Evolutionary conservation across 805 yeast genomes (phyloP).

Genomic region (Kazachstania viticola): DNA sequence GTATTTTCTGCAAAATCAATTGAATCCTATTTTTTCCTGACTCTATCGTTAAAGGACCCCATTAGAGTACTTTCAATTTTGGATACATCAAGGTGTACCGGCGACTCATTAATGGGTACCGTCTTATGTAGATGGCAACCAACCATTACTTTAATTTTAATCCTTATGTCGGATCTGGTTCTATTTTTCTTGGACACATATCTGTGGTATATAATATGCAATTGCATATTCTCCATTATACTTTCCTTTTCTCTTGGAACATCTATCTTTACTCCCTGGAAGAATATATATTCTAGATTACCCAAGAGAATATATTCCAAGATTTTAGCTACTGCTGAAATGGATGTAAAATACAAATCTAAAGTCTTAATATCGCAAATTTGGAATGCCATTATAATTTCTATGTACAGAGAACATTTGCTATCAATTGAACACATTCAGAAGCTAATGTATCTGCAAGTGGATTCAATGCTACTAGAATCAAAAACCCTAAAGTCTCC

Average conservation of each 20-base stretch:
- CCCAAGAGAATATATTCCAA: constrained; percentile 71
- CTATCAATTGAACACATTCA: constrained; percentile 64
- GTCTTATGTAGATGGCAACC: constrained; percentile 48
- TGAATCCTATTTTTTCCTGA: constrained; percentile 71
- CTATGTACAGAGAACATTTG: constrained; percentile 75
- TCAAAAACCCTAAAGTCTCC: constrained; percentile 52
- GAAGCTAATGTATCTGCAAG: constrained; percentile 48
- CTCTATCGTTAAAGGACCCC: constrained; percentile 63
- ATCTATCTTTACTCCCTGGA: constrained; percentile 85
- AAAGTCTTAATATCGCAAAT: constrained; percentile 53
- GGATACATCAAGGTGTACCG: constrained; percentile 44
- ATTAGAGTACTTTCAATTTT: constrained; percentile 54
- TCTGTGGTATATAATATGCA: constrained; percentile 77
- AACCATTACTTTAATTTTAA: constrained; percentile 38
- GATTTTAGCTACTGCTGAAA: constrained; percentile 40
- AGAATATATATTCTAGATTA: constrained; percentile 61
- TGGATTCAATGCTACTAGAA: constrained; percentile 25
- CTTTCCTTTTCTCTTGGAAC: constrained; percentile 65
- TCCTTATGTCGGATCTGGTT: constrained; percentile 50
- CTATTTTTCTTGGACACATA: constrained; percentile 73
- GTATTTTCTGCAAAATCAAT: constrained; percentile 57
- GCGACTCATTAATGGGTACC: constrained; percentile 46
- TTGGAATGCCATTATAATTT: constrained; percentile 77
- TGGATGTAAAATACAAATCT: constrained; percentile 37
- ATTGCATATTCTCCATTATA: constrained; percentile 59